Percentiles rank a stretch among this genome's conserved stretches.
These are phyloP conservation scores for Leishmania aethiopica DNA, from an alignment of 208 protist genomes.

Conservation along the genomic window DNA sequence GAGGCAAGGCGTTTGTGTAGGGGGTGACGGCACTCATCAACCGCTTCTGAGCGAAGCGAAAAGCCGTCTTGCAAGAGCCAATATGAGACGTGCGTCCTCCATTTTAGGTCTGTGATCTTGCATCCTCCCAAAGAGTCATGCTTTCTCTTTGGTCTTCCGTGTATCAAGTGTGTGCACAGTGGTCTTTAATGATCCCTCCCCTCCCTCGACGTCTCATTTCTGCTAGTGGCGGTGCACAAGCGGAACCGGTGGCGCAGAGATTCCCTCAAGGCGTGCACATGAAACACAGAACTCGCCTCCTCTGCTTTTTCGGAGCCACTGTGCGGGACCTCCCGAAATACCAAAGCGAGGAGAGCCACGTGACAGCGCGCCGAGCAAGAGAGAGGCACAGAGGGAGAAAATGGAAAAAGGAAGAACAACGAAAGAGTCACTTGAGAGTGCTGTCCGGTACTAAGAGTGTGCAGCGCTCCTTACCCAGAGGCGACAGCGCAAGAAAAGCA, in stretches of 20 bases:
- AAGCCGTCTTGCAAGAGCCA: background rate
- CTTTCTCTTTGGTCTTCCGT: background rate
- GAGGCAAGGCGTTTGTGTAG: background rate
- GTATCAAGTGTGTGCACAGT: background rate
- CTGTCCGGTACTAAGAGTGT: background rate
- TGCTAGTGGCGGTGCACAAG: background rate
- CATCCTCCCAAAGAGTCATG: background rate
- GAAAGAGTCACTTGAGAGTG: background rate
- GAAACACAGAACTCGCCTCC: background rate
- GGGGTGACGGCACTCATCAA: background rate
- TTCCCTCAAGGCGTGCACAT: background rate
- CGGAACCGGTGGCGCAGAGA: background rate
- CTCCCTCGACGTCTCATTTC: background rate
- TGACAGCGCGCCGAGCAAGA: background rate
- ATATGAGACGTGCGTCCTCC: background rate
- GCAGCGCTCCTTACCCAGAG: background rate
- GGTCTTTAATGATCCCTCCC: background rate
- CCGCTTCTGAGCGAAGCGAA: background rate
- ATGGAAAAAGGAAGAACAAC: background rate
- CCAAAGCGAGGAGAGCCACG: background rate
- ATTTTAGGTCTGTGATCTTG: background rate
- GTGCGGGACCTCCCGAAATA: background rate
- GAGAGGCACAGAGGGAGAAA: too few species aligned
- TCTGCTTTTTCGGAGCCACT: background rate
- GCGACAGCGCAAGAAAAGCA: background rate